Conservation (phyloP, 23 red algal genomes). For the Gracilaria vermiculophylla region DNA sequence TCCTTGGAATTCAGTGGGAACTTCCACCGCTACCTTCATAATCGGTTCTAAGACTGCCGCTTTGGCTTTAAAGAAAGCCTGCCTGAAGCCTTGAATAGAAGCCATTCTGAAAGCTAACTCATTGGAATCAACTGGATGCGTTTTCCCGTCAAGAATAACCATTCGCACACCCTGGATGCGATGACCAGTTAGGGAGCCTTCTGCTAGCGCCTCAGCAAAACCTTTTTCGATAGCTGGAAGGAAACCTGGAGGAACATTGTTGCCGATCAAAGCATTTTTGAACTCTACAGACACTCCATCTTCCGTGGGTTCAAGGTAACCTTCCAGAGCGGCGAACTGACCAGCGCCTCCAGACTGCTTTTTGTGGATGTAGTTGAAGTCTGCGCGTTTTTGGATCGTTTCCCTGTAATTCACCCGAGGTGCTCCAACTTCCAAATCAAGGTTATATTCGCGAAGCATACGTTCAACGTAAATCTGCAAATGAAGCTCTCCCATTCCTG, state of each 20-base stretch:
- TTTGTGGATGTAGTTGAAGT: conserved; percentile 94
- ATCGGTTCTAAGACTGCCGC: conserved; percentile 84
- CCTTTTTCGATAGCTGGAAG: conserved; percentile 94
- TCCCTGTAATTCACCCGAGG: conserved; percentile 99
- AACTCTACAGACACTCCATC: conserved; percentile 79
- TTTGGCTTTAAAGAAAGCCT: conserved; percentile 82
- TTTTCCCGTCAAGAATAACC: conserved; percentile 83
- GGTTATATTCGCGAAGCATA: conserved; percentile 93
- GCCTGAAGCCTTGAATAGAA: conserved; percentile 81
- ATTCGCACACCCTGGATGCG: conserved; percentile 90
- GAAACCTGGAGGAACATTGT: conserved; percentile 88
- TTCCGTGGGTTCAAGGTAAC: conserved; percentile 79
- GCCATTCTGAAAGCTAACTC: conserved; percentile 94
- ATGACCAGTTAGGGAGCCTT: conserved; percentile 87
- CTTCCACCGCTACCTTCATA: conserved; percentile 88
- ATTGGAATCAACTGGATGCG: conserved; percentile 93
- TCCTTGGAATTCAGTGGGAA: conserved; percentile 87
- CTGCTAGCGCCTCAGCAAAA: conserved; percentile 77
- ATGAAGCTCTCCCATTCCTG: conserved; percentile 98
- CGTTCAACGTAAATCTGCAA: conserved; percentile 95
- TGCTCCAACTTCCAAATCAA: conserved; percentile 81
- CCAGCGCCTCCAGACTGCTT: conserved; percentile 98
- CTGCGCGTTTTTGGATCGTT: conserved; percentile 55
- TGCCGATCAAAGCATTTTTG: conserved; percentile 90
- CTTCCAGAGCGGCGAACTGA: conserved; percentile 93